Conservation (phyloP, 805 yeast genomes). For the Torulaspora microellipsoides region DNA sequence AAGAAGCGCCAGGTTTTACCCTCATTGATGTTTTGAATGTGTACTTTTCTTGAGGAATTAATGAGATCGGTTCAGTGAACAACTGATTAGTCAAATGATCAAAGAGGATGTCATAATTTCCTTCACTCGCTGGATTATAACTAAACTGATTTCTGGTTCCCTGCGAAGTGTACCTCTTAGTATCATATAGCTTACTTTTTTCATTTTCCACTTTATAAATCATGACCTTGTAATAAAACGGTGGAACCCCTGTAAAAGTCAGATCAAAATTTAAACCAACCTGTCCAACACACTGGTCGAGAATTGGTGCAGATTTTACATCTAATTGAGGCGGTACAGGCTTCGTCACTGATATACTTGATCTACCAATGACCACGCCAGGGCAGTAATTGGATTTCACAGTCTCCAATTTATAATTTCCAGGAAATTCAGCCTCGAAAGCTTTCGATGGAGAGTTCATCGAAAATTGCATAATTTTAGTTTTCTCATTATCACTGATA, state of each 20-base stretch:
- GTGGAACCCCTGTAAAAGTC: constrained; percentile 69
- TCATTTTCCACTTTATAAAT: constrained; percentile 46
- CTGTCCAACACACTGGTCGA: constrained; percentile 89
- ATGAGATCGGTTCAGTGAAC: constrained; percentile 42
- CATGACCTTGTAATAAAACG: constrained; percentile 63
- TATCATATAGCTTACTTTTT: constrained; percentile 33
- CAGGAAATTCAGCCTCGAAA: constrained; percentile 51
- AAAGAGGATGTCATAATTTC: constrained; percentile 73
- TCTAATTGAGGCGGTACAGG: constrained; percentile 51
- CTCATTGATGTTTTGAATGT: constrained; percentile 67
- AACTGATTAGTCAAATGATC: constrained; percentile 59
- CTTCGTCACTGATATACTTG: constrained; percentile 49
- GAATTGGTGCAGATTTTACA: constrained; percentile 47
- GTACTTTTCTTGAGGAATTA: constrained; percentile 38
- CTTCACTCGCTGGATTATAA: constrained; percentile 77
- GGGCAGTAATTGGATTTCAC: constrained; percentile 61
- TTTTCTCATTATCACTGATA: constrained; percentile 27
- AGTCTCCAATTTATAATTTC: constrained; percentile 53
- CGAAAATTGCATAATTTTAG: constrained; percentile 22
- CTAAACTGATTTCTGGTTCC: constrained; percentile 52
- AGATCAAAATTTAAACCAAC: constrained; percentile 77
- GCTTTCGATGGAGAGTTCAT: constrained; percentile 29
- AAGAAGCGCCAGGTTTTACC: constrained; percentile 56
- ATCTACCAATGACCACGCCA: constrained; percentile 57
- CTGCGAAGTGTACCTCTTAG: constrained; percentile 36